Conservation (phyloP, 2,329 filamentous ascomycete species). For the Rosellinia necatrix region DNA sequence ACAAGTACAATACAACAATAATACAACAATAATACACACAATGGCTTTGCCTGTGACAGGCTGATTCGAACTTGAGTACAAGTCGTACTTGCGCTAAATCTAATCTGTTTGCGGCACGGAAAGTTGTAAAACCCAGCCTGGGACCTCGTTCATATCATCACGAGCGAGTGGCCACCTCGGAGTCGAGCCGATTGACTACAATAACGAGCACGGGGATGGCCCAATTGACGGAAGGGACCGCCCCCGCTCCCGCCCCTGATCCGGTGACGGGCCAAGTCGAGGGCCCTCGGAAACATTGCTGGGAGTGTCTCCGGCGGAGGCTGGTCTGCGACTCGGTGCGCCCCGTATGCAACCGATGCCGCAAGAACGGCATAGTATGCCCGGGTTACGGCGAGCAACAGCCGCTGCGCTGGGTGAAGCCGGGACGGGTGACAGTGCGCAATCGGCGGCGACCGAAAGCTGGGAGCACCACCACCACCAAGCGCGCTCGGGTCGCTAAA, state of each 20-base stretch:
- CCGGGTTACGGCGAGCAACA: constrained; percentile 47
- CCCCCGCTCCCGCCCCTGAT: no score
- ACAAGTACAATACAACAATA: no score
- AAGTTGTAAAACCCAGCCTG: no score
- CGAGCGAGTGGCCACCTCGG: no score
- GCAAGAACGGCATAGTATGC: constrained; percentile 41
- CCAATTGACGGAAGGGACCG: not conserved
- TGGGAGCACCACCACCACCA: not conserved
- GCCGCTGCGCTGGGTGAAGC: constrained; percentile 47
- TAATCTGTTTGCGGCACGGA: no score
- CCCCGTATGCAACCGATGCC: constrained; percentile 46
- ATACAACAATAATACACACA: no score
- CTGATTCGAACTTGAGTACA: no score
- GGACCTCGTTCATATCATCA: no score
- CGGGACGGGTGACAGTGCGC: constrained; percentile 43
- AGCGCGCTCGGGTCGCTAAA: not conserved
- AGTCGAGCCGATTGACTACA: no score
- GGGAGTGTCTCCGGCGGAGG: constrained; percentile 48
- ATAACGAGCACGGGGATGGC: constrained; percentile 2
- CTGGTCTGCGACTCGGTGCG: constrained; percentile 46
- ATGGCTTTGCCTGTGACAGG: no score
- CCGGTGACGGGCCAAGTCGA: not conserved
- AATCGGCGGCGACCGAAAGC: constrained; percentile 16
- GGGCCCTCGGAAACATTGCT: constrained; percentile 41
- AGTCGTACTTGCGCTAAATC: no score